These are phyloP conservation scores for Annona cherimola DNA, from an alignment of 164 flowering plant species.

Conservation along the genomic window DNA sequence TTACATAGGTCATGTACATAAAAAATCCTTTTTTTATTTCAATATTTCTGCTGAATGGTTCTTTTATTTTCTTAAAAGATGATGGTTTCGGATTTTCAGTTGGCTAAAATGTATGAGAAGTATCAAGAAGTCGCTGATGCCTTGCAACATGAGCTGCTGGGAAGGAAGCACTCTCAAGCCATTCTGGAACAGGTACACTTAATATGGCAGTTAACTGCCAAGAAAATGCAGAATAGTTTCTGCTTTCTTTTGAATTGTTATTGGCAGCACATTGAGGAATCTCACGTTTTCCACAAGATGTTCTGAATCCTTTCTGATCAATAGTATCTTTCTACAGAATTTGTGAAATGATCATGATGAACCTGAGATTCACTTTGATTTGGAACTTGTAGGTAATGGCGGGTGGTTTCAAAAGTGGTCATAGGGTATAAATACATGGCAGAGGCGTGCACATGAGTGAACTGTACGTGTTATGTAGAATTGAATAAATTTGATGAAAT, in stretches of 20 bases:
- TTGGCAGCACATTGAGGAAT: neutral
- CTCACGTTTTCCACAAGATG: too few species aligned
- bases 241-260: neutral
- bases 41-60: neutral
- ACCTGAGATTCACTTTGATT: too few species aligned
- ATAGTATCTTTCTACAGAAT: too few species aligned
- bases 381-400: too few species aligned
- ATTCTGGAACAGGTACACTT: conserved; percentile 61
- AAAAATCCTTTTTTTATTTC: neutral
- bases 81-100: conserved; percentile 23
- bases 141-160: conserved; percentile 76
- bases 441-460: too few species aligned
- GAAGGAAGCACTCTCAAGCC: conserved; percentile 74
- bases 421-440: too few species aligned
- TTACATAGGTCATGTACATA: too few species aligned
- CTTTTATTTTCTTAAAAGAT: neutral
- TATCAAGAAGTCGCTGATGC: conserved; percentile 98
- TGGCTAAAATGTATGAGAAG: conserved; percentile 88
- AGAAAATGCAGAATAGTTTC: neutral
- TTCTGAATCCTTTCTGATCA: too few species aligned
- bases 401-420: too few species aligned
- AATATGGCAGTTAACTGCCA: neutral
- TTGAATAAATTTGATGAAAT: too few species aligned
- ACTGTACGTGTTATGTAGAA: too few species aligned
- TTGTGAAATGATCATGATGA: too few species aligned